phyloP scores from a whole-genome alignment of 1,139 yeast genomes.

The Saccharomyces hybrid region DNA sequence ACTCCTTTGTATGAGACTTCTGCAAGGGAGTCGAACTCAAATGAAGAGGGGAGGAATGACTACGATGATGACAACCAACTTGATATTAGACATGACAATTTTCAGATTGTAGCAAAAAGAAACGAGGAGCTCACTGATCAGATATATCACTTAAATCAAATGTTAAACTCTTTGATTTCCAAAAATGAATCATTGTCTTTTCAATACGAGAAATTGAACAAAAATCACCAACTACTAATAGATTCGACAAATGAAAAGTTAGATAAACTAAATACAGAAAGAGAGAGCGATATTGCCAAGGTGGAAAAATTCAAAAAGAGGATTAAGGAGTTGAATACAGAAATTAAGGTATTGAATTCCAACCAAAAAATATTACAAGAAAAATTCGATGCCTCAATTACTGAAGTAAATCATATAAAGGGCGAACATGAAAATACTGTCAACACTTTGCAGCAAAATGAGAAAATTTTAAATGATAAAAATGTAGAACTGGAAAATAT shows the following conservation, averaged over 20 bases:
- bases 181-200: conserved; percentile 37
- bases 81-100: conserved; percentile 6
- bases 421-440: conserved; percentile 2
- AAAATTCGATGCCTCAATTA: conserved; percentile 22
- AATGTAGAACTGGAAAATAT: conserved; percentile 3
- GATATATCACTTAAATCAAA: conserved; percentile 28
- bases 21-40: not conserved
- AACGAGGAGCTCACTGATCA: conserved; percentile 36
- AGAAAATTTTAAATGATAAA: conserved; percentile 4
- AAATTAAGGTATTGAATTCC: conserved; percentile 26
- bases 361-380: conserved; percentile 28
- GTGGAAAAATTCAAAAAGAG: conserved; percentile 28
- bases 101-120: conserved; percentile 11
- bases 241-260: conserved; percentile 29
- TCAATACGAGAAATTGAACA: not conserved
- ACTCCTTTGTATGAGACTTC: not conserved
- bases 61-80: not conserved
- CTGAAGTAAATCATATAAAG: conserved; percentile 13
- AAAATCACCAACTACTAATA: not conserved
- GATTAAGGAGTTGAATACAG: conserved; percentile 21
- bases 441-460: conserved; percentile 5
- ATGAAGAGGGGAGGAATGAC: not conserved
- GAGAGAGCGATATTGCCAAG: conserved; percentile 32
- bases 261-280: conserved; percentile 10
- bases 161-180: conserved; percentile 22